Percentiles rank a stretch among this genome's conserved stretches.
These are phyloP conservation scores for Fomes fomentarius DNA, from an alignment of 1,284 basidiomycete genomes.

Conservation along the genomic window DNA sequence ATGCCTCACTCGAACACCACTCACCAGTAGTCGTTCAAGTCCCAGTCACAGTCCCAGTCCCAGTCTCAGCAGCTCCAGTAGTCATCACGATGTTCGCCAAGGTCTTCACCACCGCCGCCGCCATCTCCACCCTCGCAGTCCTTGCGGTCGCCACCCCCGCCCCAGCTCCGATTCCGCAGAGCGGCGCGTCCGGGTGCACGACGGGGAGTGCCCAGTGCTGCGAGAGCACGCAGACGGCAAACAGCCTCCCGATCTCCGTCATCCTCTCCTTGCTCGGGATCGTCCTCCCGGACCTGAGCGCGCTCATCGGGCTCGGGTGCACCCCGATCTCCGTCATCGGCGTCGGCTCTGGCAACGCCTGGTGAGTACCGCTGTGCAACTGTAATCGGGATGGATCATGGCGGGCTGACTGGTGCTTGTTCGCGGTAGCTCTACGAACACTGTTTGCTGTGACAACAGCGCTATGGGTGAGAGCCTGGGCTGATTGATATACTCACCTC, in stretches of 20 bases:
- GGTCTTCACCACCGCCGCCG: too few species aligned
- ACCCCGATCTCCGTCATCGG: constrained; percentile 28
- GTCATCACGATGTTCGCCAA: constrained; percentile 4
- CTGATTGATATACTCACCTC: too few species aligned
- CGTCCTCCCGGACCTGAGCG: constrained; percentile 24
- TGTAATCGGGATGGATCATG: too few species aligned
- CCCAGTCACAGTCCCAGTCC: too few species aligned
- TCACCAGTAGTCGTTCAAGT: too few species aligned
- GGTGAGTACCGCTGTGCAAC: too few species aligned
- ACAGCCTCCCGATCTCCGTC: constrained; percentile 4
- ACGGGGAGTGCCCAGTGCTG: constrained; percentile 32
- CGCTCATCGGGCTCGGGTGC: constrained; percentile 31
- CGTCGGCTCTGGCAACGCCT: constrained; percentile 21
- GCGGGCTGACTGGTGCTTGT: background rate
- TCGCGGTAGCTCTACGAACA: constrained; percentile 35
- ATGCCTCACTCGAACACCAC: too few species aligned
- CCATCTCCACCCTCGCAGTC: constrained; percentile 2
- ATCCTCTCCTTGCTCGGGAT: constrained; percentile 26
- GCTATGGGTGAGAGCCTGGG: background rate
- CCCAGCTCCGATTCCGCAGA: too few species aligned
- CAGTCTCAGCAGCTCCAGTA: too few species aligned
- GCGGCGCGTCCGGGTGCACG: constrained; percentile 14
- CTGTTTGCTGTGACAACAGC: background rate
- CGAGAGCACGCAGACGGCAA: constrained; percentile 18
- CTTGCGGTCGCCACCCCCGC: constrained; percentile 9